phyloP scores from a whole-genome alignment of 2,329 filamentous ascomycete species.

The Fusarium sp. region DNA sequence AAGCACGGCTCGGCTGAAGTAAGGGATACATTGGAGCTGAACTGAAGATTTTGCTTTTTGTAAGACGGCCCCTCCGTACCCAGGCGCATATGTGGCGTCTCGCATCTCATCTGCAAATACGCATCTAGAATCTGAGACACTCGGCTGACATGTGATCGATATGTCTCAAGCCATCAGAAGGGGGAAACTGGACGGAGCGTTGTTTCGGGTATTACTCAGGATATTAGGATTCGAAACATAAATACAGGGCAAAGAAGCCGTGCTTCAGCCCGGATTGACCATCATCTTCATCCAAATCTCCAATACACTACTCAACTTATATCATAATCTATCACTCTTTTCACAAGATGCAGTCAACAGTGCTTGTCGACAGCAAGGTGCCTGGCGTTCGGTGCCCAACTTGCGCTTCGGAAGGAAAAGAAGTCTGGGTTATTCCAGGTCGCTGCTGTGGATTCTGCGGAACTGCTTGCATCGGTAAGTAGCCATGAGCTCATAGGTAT shows the following conservation, averaged over 20 bases:
- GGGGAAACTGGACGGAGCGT: neutral
- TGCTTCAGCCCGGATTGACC: rapidly evolving
- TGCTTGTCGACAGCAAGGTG: neutral
- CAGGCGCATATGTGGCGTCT: neutral
- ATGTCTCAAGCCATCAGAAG: neutral
- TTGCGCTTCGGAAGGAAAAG: neutral
- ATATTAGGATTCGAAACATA: neutral
- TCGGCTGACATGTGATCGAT: neutral
- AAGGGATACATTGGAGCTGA: neutral
- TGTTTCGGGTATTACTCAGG: neutral
- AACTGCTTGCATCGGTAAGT: neutral
- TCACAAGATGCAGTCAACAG: neutral
- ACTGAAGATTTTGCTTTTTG: neutral
- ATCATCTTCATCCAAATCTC: too few species aligned
- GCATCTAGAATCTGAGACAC: neutral
- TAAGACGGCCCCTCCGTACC: neutral
- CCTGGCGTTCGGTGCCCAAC: neutral
- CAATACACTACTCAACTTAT: too few species aligned
- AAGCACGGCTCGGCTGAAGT: neutral
- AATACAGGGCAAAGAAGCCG: neutral
- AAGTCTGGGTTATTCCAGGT: neutral
- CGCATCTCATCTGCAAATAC: neutral
- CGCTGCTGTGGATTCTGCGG: neutral
- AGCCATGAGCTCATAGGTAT: rapidly evolving
- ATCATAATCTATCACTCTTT: neutral